A percentile compares a stretch with the other conserved stretches of the same genome.
Conservation (phyloP, 805 yeast species). For the Wickerhamomyces hampshirensis region DNA sequence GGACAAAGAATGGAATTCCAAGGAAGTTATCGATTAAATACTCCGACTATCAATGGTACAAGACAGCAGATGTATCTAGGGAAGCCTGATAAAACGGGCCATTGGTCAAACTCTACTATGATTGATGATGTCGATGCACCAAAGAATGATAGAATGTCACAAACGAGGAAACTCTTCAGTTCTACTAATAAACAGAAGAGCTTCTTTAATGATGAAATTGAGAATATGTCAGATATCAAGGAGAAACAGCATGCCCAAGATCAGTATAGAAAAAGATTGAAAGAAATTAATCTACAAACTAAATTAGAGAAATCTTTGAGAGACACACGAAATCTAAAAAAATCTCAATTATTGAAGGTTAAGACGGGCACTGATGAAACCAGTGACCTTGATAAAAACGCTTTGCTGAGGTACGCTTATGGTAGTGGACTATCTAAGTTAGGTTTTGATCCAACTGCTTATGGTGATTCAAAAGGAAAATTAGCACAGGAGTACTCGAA, state of each 20-base stretch:
- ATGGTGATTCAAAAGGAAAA: conserved; percentile 15
- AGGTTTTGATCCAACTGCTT: conserved; percentile 50
- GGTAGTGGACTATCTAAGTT: conserved; percentile 35
- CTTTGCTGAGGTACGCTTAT: conserved; percentile 33
- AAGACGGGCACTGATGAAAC: no score
- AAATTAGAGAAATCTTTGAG: conserved; percentile 6
- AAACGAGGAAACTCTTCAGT: conserved; percentile 32
- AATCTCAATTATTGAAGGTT: neutral
- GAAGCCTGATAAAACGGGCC: conserved; percentile 26
- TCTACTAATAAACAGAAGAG: conserved; percentile 41
- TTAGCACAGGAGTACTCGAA: conserved; percentile 14
- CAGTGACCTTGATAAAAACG: no score
- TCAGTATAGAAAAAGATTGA: conserved; percentile 12
- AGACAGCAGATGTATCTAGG: conserved; percentile 39
- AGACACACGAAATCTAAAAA: conserved; percentile 27
- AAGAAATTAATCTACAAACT: conserved; percentile 2
- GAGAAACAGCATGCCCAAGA: conserved; percentile 34
- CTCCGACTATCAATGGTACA: conserved; percentile 43
- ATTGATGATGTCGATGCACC: conserved; percentile 24
- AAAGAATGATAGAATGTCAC: conserved; percentile 18
- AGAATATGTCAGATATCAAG: conserved; percentile 29
- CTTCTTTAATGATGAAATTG: conserved; percentile 42
- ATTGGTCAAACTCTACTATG: conserved; percentile 20
- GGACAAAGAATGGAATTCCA: conserved; percentile 76
- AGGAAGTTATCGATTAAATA: conserved; percentile 49